These are phyloP conservation scores for Myriosclerotinia duriaeana DNA, from an alignment of 2,329 filamentous ascomycete species.

Conservation along the genomic window DNA sequence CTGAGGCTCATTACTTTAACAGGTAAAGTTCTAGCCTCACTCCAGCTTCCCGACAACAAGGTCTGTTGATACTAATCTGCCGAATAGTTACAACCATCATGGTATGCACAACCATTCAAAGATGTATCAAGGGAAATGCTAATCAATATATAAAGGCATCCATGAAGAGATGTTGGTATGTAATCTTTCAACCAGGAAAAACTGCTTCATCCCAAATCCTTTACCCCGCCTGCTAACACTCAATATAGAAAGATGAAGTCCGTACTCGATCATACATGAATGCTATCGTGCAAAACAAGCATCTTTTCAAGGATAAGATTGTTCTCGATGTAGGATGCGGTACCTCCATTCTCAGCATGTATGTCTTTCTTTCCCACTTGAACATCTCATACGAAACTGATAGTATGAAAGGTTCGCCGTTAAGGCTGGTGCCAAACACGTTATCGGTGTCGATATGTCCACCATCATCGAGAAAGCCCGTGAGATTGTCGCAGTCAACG, in stretches of 20 bases:
- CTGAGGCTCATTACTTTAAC: constrained; percentile 99
- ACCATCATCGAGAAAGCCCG: constrained; percentile 98
- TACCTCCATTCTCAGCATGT: constrained; percentile 98
- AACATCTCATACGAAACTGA: neutral
- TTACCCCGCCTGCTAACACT: constrained; percentile 26
- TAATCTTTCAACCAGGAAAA: constrained; percentile 38
- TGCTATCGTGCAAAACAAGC: constrained; percentile 94
- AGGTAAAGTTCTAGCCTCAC: constrained; percentile 57
- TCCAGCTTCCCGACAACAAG: neutral
- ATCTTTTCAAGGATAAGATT: constrained; percentile 87
- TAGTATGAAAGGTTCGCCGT: constrained; percentile 76
- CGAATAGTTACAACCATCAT: constrained; percentile 89
- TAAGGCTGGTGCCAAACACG: constrained; percentile 94
- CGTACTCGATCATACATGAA: constrained; percentile 96
- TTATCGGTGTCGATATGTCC: constrained; percentile 99
- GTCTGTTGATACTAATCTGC: constrained; percentile 31
- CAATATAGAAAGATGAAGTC: constrained; percentile 88
- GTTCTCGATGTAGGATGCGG: constrained; percentile 97
- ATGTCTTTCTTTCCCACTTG: constrained; percentile 42
- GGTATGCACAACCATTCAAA: constrained; percentile 55
- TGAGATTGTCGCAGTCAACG: constrained; percentile 90
- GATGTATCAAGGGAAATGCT: constrained; percentile 35
- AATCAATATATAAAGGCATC: constrained; percentile 64
- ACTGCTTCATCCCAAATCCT: constrained; percentile 5
- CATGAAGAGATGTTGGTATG: constrained; percentile 97